Evolutionary conservation across 306 rosid genomes (phyloP), one percentile per base, ranked within the genome.

Genomic region (Vigna mungo): DNA sequence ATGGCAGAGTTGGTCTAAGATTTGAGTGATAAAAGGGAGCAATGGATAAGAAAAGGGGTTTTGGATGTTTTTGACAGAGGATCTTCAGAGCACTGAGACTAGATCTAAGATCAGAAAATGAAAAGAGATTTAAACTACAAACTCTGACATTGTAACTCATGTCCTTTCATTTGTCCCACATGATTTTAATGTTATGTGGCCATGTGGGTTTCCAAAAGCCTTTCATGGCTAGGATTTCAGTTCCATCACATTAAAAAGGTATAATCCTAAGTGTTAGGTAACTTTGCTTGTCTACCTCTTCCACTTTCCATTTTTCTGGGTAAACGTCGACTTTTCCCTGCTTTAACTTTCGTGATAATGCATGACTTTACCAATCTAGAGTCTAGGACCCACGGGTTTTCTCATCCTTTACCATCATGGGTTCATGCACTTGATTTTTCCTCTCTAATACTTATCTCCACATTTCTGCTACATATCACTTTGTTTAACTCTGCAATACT

Each of bases 1-100:
- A 82, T 83, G 90, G 88, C 97, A 90, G 98, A 83, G 87, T 66
- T 86, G 91, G 91, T 88, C 93, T 81, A 18, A 58, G 84, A 84
- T 88, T 83, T 75, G 55, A 83, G 84, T 81, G 86, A 82, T 88
- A 81, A 72, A 75, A 77, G 77, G 81, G 81, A 76, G 79, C 88
- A 84, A 80, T 79, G 88, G 89, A 92, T 87, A 82, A 88, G 90
- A 87, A 68, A 86, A 71, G 82, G 80, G 43, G 43, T 77, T 86
- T 88, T 88, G 94, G 91, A 84, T 83, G 74, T 76, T 92, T 83
- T 76, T 49, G 84, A 64, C 81, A 87, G 81, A 84, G 82, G 85
- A 91, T 92, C 86, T 87, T 86, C 65, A 82, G 76, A 76, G 75
- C 79, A 85, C 75, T 88, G 87, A 86, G 87, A 82, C 47, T 86